Percentiles rank a stretch among this genome's conserved stretches.
These are phyloP conservation scores for Skeletonema tropicum DNA, from an alignment of 108 stramenopile genomes.

Conservation along the genomic window DNA sequence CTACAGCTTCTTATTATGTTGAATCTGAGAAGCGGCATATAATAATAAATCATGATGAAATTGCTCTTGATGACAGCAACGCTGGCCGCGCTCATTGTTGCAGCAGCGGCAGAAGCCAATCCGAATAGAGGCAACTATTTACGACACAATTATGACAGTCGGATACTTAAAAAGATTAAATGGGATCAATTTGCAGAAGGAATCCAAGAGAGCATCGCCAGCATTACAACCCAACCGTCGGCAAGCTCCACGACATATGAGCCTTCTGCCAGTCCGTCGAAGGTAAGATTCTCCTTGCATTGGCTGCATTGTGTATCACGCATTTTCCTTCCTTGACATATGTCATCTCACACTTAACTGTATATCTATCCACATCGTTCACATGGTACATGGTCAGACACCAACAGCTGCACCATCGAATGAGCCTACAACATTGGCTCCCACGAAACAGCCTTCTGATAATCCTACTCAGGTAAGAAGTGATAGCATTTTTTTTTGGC, in stretches of 20 bases:
- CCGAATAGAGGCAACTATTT: background rate
- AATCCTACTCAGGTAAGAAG: no score
- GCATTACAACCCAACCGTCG: background rate
- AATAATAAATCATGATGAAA: background rate
- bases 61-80: background rate
- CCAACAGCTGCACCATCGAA: no score
- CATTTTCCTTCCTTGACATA: background rate
- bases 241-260: background rate
- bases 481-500: no score
- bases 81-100: background rate
- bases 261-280: background rate
- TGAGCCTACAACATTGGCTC: no score
- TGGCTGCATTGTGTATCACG: no score
- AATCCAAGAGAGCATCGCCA: background rate
- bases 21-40: background rate
- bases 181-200: background rate
- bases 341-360: background rate
- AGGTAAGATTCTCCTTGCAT: background rate
- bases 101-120: background rate
- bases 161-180: background rate
- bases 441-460: no score
- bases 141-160: background rate
- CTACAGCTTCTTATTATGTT: no score
- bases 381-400: no score
- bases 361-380: background rate